Evolutionary conservation across 345 rosid species (phyloP), one percentile per base, ranked within the genome.

Genomic region (Gossypium bickii): DNA sequence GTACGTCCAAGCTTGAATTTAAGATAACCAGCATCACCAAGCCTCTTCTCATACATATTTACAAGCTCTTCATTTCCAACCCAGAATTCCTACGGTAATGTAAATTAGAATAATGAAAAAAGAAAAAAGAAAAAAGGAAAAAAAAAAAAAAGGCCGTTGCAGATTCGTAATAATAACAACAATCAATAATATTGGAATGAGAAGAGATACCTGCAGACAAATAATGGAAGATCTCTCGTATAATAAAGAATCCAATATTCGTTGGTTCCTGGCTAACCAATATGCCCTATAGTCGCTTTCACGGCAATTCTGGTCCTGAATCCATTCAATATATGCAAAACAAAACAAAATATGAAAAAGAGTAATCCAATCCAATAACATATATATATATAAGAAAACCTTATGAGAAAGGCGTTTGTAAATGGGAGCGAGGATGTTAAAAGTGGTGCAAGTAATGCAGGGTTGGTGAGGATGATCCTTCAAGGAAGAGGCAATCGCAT

Each of bases 41-140:
- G 89, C 76, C 93, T 88, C 83, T 88, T 89, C 87, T 94, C 94
- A 47, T 92, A 94, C 78, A 94, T 71, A 70, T 78, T 81, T 22
- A 94, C 98, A 76, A 94, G 90, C 80, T 94, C 97, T 76, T 92
- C 88, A 71, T 94, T 94, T 27, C 94, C 94, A 45, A 87, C 86
- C 98, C 98, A 94, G 77, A 94, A 94, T 84, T 92, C 98, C 98
- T 94, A 78, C 57, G 10, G 17, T 13, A 69, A 67, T 34, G 24
- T 41, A 66, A 66, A 24, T 48, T 49, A 74, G 61, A 43, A 59
- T 9, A 49, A 67, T 12, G 47, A 55, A 51, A 66, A 38, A 7
- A 29, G 29, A 25, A 25, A 2, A 25, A 3, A 0, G 27, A 0
- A 2, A 3, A 29, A 29, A 29, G 3, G 3, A 62, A 63, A 38